These are phyloP conservation scores for Agrocybe chaxingu DNA, from an alignment of 768 basidiomycete species.

Conservation along the genomic window DNA sequence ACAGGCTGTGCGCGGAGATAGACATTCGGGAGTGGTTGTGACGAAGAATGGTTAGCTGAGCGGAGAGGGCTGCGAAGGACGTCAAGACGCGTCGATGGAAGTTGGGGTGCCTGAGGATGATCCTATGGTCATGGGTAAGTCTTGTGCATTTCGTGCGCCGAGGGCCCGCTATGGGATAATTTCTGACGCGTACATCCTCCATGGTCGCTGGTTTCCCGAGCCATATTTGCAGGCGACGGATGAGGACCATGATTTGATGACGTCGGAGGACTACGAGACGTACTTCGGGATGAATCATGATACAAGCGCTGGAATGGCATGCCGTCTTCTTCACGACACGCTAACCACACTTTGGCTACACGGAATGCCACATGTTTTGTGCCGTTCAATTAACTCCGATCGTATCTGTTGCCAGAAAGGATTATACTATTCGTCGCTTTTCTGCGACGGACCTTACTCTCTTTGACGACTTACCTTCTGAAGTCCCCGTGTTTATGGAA, in stretches of 20 bases:
- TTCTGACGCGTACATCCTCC: neutral
- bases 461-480: too few species aligned
- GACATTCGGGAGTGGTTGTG: slow-evolving; percentile 12
- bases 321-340: too few species aligned
- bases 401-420: too few species aligned
- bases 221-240: slow-evolving; percentile 82
- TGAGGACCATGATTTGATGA: slow-evolving; percentile 91
- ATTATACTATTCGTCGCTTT: too few species aligned
- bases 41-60: too few species aligned
- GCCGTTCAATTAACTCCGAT: too few species aligned
- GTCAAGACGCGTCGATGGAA: slow-evolving; percentile 16
- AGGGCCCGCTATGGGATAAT: slow-evolving; percentile 4
- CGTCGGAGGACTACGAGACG: slow-evolving; percentile 85
- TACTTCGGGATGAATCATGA: slow-evolving; percentile 77
- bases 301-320: slow-evolving; percentile 46
- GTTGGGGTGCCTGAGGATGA: slow-evolving; percentile 38
- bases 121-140: too few species aligned
- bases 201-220: slow-evolving; percentile 75
- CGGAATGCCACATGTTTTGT: too few species aligned
- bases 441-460: too few species aligned
- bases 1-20: slow-evolving; percentile 10
- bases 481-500: too few species aligned
- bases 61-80: too few species aligned
- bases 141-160: slow-evolving; percentile 1
- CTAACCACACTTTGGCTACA: too few species aligned